Evolutionary conservation across 805 yeast species (phyloP).

Genomic region (Metschnikowia gelsemii): DNA sequence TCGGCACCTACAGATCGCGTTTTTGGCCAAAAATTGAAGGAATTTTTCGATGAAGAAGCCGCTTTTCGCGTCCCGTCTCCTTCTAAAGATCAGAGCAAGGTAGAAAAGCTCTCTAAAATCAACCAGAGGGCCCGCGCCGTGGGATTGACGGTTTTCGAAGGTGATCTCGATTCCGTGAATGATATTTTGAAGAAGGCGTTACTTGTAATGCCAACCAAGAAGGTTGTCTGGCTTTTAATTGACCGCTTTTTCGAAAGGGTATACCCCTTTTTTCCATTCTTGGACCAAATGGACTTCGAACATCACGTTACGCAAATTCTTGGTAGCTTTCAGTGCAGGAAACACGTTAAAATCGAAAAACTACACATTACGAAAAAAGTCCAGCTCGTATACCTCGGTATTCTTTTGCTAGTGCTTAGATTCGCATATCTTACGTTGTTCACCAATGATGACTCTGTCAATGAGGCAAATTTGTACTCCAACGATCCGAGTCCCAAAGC

Average conservation of each 20-base stretch:
- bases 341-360: conserved; percentile 17
- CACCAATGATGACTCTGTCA: conserved; percentile 32
- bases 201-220: conserved; percentile 25
- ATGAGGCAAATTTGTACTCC: conserved; percentile 23
- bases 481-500: conserved; percentile 14
- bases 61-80: conserved; percentile 10
- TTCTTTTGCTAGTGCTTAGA: conserved; percentile 33
- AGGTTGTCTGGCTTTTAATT: conserved; percentile 27
- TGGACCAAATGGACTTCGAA: conserved; percentile 29
- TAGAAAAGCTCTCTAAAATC: conserved; percentile 6
- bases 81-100: conserved; percentile 7
- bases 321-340: conserved; percentile 17
- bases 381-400: conserved; percentile 36
- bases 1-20: conserved; percentile 16
- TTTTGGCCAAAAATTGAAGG: conserved; percentile 12
- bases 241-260: conserved; percentile 41
- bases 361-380: conserved; percentile 32
- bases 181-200: conserved; percentile 22
- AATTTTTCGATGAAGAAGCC: conserved; percentile 12
- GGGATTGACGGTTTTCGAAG: conserved; percentile 23
- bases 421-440: conserved; percentile 37
- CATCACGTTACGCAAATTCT: conserved; percentile 21
- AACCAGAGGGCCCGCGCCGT: conserved; percentile 20
- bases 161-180: conserved; percentile 21
- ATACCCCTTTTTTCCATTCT: conserved; percentile 64